Base-by-base conservation (phyloP, 139 green algal genomes). In the Penium margaritaceum region DNA sequence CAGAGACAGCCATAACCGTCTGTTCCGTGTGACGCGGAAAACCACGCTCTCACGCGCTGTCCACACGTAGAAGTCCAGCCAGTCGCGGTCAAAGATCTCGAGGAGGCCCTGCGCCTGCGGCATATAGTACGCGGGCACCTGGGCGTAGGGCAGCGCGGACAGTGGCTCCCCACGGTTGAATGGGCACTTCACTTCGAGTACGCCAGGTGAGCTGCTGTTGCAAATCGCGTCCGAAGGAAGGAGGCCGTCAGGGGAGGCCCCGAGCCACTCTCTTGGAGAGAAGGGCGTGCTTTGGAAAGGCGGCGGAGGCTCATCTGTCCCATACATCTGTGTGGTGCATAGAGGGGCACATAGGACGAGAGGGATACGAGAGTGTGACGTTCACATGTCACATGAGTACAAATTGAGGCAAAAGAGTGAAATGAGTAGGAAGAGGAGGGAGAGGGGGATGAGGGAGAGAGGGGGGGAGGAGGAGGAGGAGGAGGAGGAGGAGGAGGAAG, bases 11-110 rank as follows among this genome's bases (percentile, higher is more conserved):
- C 89, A 95, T 72, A 94, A 95, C 19, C 69, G 44, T 12, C 55
- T 67, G 60, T 95, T 85, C 17, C 88, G 57, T 24, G 72, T 47
- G 27, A 94, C 81, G 36, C 83, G 75, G 67, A 85, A 94, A n/a
- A 89, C 41, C 9, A 75, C 81, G 61, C 66, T 76, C n/a, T 78
- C 81, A 70, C 81, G n/a, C 29, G 63, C 19, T 35, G 76, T 83
- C 69, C 70, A 83, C 47, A 83, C 58, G 46, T 69, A 83, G 24
- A 83, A 79, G 63, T 83, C 70, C 27, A 73, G 58, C 76, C 76
- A 83, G 12, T 80, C 57, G 1, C 70, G 60, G 63, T 83, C 76
- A 5, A 83, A 62, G 19, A 83, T 75, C 72, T 83, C 76, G 1
- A 83, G 12, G 30, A 83, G 63, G 14, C 76, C 76, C 38, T 83